Evolutionary conservation across 2,329 filamentous ascomycete genomes (phyloP), one percentile per base, ranked within the genome.

Genomic region (Gyromitra esculenta): DNA sequence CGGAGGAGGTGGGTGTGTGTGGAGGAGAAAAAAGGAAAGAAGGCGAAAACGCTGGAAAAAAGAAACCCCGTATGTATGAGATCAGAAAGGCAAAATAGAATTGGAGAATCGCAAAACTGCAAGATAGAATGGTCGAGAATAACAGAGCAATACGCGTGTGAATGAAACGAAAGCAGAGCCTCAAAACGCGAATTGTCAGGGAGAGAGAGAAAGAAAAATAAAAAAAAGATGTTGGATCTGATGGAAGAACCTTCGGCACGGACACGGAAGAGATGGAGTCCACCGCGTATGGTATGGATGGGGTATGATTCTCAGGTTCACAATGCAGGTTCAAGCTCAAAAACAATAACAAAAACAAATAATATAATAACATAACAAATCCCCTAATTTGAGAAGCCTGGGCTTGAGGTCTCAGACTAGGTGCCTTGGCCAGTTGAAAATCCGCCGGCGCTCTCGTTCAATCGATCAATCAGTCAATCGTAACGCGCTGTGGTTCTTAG

Each of bases 121-220:
- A 75, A 71, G 62, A 69, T 73, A 50, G 48, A 74, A 52, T 43
- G 21, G 75, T 25, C 57, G 43, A 56, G 31, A 31, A 31, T 39
- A 77, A 71, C 43, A 65, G 39, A 73, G 25, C 8, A 52, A 73
- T 59, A 69, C 74, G 70, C 74, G 73, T 73, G 48, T 50, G 59
- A 59, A 73, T 21, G 54, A 67, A 73, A 69, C 52, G 66, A 77
- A 67, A 71, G 67, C 59, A 77, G 78, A 81, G 80, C 79, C 81
- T 81, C 79, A 82, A 77, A 80, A 74, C 54, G 21, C 48, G 39
- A 57, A 62, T 62, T 60, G n/a, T 60, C 25, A 39, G 59, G 48
- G 48, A 64, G 43, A 31, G 25, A 31, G 4, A 31, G 25, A 4
- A 31, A 31, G 25, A 31, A 31, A 31, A 31, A 31, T 31, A 31